Evolutionary conservation across 345 rosid species (phyloP).

Genomic region (Jatropha curcas): DNA sequence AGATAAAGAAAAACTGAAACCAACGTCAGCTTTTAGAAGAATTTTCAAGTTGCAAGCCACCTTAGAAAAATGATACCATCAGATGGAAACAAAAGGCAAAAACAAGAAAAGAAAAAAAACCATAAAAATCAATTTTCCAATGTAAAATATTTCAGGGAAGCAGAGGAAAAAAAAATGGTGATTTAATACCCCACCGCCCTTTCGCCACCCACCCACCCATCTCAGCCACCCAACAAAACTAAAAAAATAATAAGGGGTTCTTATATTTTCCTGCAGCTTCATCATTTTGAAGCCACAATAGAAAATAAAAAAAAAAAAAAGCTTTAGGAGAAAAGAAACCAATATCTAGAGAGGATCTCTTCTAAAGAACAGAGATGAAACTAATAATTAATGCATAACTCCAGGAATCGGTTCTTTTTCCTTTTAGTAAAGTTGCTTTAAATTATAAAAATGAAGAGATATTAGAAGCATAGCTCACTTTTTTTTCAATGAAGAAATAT

Average conservation of each 20-base stretch:
- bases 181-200: background rate
- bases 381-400: background rate
- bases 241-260: background rate
- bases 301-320: too few species aligned
- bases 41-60: background rate
- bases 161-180: background rate
- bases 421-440: background rate
- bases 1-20: background rate
- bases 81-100: constrained; percentile 1
- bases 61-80: background rate
- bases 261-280: background rate
- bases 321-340: too few species aligned
- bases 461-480: too few species aligned
- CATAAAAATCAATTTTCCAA: background rate
- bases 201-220: background rate
- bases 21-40: background rate
- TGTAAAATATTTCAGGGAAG: background rate
- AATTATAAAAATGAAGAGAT: background rate
- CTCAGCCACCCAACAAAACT: background rate
- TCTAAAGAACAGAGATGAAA: background rate
- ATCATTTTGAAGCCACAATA: background rate
- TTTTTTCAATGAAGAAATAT: background rate
- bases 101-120: background rate
- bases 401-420: background rate
- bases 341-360: too few species aligned